Base-by-base conservation (phyloP, 2,329 filamentous ascomycete genomes). In the Penicillium expansum region DNA sequence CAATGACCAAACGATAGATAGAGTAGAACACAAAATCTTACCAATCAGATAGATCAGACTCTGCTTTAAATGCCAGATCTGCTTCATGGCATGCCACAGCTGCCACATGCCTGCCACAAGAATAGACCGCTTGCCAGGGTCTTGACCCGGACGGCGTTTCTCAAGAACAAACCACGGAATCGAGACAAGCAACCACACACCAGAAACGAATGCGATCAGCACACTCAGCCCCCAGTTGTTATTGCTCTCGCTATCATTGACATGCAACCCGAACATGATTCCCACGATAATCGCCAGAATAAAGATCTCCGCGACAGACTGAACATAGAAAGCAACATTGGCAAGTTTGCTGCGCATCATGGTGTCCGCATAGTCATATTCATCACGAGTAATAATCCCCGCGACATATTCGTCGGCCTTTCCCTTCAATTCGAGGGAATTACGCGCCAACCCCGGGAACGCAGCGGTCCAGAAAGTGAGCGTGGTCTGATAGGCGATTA, bases 391-490 rank as follows among this genome's bases (percentile, higher is more conserved):
- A 42, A 89, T 85, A 1, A 73, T 74, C 3, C 84, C 80, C 2
- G 76, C 71, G 22, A 76, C 76, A 50, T 78, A 82, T n/a, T 77
- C 74, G 33, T 77, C 74, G 5, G 82, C 82, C 52, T 79, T 79
- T 2, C 73, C 69, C 27, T 83, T 75, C 66, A 85, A 72, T 24
- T 80, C 75, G 1, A 69, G 65, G 0, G 81, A 83, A 61, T 85
- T 84, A 7, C 83, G 71, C 5, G 83, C 82, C 8, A 86, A 71
- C 0, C 82, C 78, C 4, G 83, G 83, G 56, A 86, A 86, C 0
- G 86, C 85, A 0, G 86, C 85, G 0, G 85, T 87, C 84, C 86
- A 89, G 69, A 88, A 89, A 0, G 86, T 88, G 48, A 88, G 74
- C 0, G 84, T 86, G 2, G 86, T 82, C 70, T 88, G 86, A 63